A percentile compares a stretch with the other conserved stretches of the same genome.
Conservation (phyloP, 768 basidiomycete species). For the Rhodotorula paludigena region DNA sequence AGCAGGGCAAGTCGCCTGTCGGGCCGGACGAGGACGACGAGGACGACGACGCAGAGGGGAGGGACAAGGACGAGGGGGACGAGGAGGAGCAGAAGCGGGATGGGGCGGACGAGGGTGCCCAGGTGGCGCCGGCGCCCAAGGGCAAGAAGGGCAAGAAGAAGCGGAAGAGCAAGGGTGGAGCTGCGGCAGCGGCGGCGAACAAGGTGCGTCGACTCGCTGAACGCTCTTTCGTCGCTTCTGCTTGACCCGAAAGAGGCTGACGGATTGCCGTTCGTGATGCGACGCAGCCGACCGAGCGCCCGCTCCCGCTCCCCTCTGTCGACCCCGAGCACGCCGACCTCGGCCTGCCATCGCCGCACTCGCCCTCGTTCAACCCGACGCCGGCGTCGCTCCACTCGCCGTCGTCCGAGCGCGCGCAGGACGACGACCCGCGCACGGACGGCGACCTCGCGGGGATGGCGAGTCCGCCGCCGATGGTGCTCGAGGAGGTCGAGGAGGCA, state of each 20-base stretch:
- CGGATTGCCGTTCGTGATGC: neutral
- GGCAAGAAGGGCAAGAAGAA: conserved; percentile 30
- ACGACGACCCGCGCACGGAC: neutral
- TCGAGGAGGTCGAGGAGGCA: conserved; percentile 23
- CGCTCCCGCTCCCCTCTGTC: conserved; percentile 10
- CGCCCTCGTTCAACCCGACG: conserved; percentile 4
- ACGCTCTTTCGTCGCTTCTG: neutral
- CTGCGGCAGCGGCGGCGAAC: neutral
- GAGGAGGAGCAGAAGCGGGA: neutral
- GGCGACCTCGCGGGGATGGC: neutral
- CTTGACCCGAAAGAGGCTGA: too few species aligned
- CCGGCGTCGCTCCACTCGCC: neutral
- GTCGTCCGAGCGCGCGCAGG: neutral
- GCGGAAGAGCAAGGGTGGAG: conserved; percentile 13
- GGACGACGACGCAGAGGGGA: neutral
- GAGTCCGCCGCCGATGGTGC: conserved; percentile 21
- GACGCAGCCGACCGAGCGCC: conserved; percentile 5
- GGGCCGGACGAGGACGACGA: neutral
- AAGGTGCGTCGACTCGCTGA: neutral
- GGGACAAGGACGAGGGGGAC: neutral
- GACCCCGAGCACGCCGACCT: conserved; percentile 21
- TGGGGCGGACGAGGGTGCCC: neutral
- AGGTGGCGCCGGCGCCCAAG: neutral
- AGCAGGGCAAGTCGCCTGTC: neutral
- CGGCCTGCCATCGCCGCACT: conserved; percentile 8